Percentiles rank a stretch among this genome's conserved stretches.
These are phyloP conservation scores for Serpula lacrymans DNA, from an alignment of 768 basidiomycete species.

Conservation along the genomic window DNA sequence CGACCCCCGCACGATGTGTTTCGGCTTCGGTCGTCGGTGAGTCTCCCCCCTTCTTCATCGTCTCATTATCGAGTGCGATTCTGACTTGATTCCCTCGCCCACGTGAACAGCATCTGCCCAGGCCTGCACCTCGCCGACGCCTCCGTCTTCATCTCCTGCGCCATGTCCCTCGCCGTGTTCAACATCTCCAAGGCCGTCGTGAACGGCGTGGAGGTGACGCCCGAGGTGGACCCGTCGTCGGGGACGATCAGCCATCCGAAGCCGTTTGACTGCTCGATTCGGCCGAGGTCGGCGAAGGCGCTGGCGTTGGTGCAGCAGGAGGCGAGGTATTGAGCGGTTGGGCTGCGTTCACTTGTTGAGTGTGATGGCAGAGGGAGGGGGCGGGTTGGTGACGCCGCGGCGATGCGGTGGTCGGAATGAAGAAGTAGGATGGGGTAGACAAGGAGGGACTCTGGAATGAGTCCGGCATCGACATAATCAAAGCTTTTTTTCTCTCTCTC, in stretches of 20 bases:
- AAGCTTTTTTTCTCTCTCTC: too few relatives aligned
- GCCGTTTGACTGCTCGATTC: constrained; percentile 58
- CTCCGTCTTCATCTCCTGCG: constrained; percentile 42
- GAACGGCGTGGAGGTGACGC: constrained; percentile 47
- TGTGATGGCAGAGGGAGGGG: too few relatives aligned
- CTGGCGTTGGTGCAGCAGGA: constrained; percentile 51
- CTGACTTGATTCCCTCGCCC: too few relatives aligned
- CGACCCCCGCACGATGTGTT: constrained; percentile 60
- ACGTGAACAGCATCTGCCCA: constrained; percentile 21
- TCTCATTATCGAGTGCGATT: constrained; percentile 2
- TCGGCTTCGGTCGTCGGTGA: constrained; percentile 67
- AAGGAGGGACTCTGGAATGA: too few relatives aligned
- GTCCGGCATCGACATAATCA: too few relatives aligned
- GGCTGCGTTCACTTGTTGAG: background rate
- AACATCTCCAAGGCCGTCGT: constrained; percentile 42
- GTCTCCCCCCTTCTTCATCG: constrained; percentile 13
- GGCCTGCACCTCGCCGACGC: constrained; percentile 52
- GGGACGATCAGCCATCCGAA: constrained; percentile 69
- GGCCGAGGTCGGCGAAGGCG: constrained; percentile 58
- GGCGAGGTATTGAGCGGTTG: constrained; percentile 20
- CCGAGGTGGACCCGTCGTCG: constrained; percentile 53
- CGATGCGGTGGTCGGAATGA: too few relatives aligned
- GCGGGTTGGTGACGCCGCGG: too few relatives aligned
- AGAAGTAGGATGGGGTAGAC: too few relatives aligned
- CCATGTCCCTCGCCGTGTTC: constrained; percentile 46